Base-by-base conservation (phyloP, 2,329 filamentous ascomycete genomes). In the Setomelanomma holmii region DNA sequence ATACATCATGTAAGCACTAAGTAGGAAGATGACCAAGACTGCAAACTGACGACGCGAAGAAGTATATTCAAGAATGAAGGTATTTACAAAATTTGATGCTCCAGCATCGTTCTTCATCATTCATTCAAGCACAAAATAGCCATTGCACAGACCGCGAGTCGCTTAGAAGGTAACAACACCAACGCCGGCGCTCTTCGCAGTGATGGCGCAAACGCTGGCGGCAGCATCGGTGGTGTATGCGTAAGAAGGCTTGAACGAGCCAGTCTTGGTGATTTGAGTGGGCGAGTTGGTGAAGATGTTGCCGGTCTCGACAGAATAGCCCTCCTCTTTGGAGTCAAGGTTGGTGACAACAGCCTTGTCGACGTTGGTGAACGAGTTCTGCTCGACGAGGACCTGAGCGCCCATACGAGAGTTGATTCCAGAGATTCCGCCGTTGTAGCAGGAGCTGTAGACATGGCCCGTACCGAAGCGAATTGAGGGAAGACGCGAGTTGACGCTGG, bases 391-490 rank as follows among this genome's bases (percentile, higher is more conserved):
- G n/a, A 75, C 70, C 58, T 78, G 71, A 4, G 76, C 77, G 27
- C 75, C 75, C 70, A 74, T 76, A 45, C 77, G 73, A 12, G 73
- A 75, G 67, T 79, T 75, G 55, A 79, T 61, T 34, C 73, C 76
- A n/a, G 73, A 75, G 34, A 68, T 64, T n/a, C 68, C 65, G 22
- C 68, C 66, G 21, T 62, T 55, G 60, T 69, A 74, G 68, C 73
- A 80, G 53, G 67, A 78, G 79, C 82, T 85, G 79, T 82, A 84
- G 61, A 84, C 68, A 76, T 89, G 87, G 12, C 76, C 85, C 40
- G 83, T 87, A 22, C 86, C 87, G 75, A 89, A 89, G 56, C 86
- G 85, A 67, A 88, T 70, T 4, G 82, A 84, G 6, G 87, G 86
- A 0, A 77, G 77, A 51, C 87, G 86, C 11, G 84, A 86, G 79